phyloP scores from a whole-genome alignment of 805 yeast genomes.

The Ogataea ramenticola region DNA sequence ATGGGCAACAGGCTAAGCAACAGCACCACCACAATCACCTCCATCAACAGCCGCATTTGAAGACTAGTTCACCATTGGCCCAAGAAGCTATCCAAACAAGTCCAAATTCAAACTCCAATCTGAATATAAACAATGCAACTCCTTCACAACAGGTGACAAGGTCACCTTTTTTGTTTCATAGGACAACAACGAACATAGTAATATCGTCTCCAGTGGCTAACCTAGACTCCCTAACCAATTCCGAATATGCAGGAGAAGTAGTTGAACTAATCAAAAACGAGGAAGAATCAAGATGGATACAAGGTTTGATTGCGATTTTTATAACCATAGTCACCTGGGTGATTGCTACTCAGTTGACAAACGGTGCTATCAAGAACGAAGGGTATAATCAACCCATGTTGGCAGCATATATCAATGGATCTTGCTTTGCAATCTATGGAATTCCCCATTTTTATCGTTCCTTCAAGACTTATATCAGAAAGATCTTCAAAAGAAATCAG shows the following conservation, averaged over 20 bases:
- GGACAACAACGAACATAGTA: background rate
- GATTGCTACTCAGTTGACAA: slow-evolving; percentile 40
- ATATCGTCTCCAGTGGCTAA: background rate
- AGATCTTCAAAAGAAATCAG: background rate
- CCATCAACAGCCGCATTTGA: too few species aligned
- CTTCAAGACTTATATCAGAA: background rate
- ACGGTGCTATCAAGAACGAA: slow-evolving; percentile 39
- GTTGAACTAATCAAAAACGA: slow-evolving; percentile 25
- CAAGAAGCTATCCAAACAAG: too few species aligned
- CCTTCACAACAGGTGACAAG: background rate
- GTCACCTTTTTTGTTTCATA: background rate
- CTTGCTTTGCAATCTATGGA: slow-evolving; percentile 38
- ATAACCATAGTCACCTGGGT: slow-evolving; percentile 42
- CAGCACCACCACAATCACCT: too few species aligned
- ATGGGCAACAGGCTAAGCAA: too few species aligned
- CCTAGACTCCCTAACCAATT: slow-evolving; percentile 6
- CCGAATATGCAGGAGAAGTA: slow-evolving; percentile 21
- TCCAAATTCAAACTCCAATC: too few species aligned
- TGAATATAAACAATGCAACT: background rate
- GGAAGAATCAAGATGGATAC: slow-evolving; percentile 35
- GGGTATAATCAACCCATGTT: slow-evolving; percentile 42
- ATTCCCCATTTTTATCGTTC: slow-evolving; percentile 25
- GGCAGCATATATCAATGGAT: slow-evolving; percentile 40
- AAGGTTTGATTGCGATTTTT: slow-evolving; percentile 35
- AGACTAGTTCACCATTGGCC: too few species aligned